Conservation (phyloP, 2,329 filamentous ascomycete species). For the Microsporum audouinii region DNA sequence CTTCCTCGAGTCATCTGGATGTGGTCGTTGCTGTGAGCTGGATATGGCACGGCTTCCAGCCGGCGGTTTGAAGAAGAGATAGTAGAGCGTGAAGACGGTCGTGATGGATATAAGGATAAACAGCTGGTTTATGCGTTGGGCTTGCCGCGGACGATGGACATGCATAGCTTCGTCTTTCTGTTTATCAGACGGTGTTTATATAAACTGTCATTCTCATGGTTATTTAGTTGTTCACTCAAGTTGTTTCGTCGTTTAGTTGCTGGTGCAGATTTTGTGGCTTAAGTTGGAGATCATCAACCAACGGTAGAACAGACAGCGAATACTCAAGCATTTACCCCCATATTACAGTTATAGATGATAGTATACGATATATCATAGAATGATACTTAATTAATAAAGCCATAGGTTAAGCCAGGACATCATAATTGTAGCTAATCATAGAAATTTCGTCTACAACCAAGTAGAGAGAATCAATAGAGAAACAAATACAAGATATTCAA, state of each 20-base stretch:
- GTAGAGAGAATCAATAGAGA: neutral
- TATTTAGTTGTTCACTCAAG: neutral
- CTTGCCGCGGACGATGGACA: neutral
- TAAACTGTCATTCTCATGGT: neutral
- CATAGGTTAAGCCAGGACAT: too few relatives aligned
- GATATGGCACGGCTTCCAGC: neutral
- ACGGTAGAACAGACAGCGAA: neutral
- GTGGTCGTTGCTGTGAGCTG: neutral
- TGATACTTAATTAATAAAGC: too few relatives aligned
- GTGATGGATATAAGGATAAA: conserved; percentile 4
- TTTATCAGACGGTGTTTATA: neutral
- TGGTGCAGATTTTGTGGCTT: neutral
- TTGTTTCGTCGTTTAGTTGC: neutral
- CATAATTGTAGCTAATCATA: too few relatives aligned
- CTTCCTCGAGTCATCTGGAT: neutral
- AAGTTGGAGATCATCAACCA: neutral
- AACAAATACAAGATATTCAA: neutral
- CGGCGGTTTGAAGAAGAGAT: neutral
- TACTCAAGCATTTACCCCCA: too few relatives aligned
- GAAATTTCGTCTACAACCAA: too few relatives aligned
- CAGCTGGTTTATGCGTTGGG: conserved; percentile 4
- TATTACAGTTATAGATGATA: too few relatives aligned
- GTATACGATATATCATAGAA: too few relatives aligned
- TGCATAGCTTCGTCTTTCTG: neutral
- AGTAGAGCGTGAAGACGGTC: neutral